These are phyloP conservation scores for Cadophora sp. DNA, from an alignment of 2,329 filamentous ascomycete genomes.

Conservation along the genomic window DNA sequence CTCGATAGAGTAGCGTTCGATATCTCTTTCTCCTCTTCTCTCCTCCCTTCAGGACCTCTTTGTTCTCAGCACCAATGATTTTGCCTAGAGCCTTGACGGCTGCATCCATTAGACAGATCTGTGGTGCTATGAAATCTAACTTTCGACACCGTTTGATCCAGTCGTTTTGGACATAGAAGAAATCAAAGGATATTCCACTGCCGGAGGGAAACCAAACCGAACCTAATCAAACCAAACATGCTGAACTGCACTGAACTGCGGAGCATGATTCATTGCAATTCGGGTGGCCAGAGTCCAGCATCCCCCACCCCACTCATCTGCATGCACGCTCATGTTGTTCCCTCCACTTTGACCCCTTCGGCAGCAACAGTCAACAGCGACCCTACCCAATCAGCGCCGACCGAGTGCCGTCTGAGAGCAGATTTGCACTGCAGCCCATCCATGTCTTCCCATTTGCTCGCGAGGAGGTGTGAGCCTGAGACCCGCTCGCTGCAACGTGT, in stretches of 20 bases:
- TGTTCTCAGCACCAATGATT: neutral
- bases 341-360: constrained; percentile 9
- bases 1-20: neutral
- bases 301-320: neutral
- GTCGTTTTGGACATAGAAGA: neutral
- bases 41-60: neutral
- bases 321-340: neutral
- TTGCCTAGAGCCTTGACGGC: neutral
- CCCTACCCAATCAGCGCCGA: neutral
- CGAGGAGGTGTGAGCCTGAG: neutral
- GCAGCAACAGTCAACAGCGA: neutral
- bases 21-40: constrained; percentile 5
- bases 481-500: constrained; percentile 7
- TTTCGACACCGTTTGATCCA: neutral
- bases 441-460: constrained; percentile 4
- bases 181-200: neutral
- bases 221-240: neutral
- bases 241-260: neutral
- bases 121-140: neutral
- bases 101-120: neutral
- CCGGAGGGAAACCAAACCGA: neutral
- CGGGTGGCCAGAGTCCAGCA: neutral
- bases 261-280: neutral
- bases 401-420: neutral
- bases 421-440: constrained; percentile 5